Percentiles rank a stretch among this genome's conserved stretches.
phyloP scores from a whole-genome alignment of 106 monocot species.

The Acorus calamus region DNA sequence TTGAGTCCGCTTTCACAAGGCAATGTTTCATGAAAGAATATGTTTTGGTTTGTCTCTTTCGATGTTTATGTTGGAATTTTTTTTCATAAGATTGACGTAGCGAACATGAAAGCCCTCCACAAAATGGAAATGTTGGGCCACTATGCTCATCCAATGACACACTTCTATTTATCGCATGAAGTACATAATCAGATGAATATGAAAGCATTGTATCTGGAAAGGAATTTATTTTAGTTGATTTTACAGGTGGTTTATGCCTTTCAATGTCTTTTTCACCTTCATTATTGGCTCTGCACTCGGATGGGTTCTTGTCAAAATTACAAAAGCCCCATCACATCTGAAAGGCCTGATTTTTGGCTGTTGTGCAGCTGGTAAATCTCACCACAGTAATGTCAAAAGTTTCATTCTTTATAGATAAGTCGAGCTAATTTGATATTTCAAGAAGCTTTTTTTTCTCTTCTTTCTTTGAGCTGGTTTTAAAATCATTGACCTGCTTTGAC shows the following conservation, averaged over 20 bases:
- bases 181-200: neutral
- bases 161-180: too few species aligned
- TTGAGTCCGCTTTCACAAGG: too few species aligned
- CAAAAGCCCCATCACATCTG: conserved; percentile 45
- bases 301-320: conserved; percentile 57
- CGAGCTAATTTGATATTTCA: neutral
- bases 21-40: too few species aligned
- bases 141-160: too few species aligned
- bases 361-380: conserved; percentile 61
- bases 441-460: too few species aligned
- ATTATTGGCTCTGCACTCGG: conserved; percentile 59
- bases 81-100: too few species aligned
- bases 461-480: too few species aligned
- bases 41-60: too few species aligned
- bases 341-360: conserved; percentile 62
- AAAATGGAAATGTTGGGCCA: too few species aligned
- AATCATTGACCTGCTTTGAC: too few species aligned
- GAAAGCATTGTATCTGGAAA: neutral
- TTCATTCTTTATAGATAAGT: neutral
- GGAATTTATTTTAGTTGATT: neutral
- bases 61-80: too few species aligned
- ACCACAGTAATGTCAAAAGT: neutral
- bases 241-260: conserved; percentile 91
- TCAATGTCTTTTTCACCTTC: conserved; percentile 56
- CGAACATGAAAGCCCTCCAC: too few species aligned